phyloP scores from a whole-genome alignment of 2,329 filamentous ascomycete genomes.

The Claviceps pusilla region DNA sequence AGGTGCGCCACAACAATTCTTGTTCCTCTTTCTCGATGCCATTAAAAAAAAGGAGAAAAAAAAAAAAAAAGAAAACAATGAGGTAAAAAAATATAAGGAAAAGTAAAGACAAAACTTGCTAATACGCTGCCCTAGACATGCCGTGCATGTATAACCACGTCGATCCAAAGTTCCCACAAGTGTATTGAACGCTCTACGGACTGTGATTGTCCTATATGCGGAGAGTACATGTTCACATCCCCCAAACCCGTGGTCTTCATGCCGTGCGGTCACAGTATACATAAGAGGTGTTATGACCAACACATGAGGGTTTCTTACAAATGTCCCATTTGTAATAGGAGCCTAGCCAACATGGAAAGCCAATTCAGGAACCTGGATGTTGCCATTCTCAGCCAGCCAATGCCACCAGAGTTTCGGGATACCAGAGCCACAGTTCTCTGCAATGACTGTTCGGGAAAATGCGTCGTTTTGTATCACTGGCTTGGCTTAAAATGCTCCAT shows the following conservation, averaged over 20 bases:
- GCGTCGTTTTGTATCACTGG: constrained; percentile 83
- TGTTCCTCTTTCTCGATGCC: background rate
- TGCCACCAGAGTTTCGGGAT: constrained; percentile 70
- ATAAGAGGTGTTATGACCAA: constrained; percentile 74
- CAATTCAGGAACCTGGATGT: constrained; percentile 85
- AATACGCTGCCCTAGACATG: constrained; percentile 45
- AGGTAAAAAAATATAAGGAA: too few species aligned
- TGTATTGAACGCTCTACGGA: constrained; percentile 92
- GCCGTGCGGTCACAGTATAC: constrained; percentile 90
- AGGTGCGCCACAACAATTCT: constrained; percentile 38
- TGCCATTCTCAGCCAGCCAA: constrained; percentile 76
- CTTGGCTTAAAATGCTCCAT: constrained; percentile 76
- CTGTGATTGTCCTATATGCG: constrained; percentile 91
- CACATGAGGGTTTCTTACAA: constrained; percentile 86
- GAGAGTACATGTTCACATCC: constrained; percentile 91
- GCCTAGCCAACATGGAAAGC: constrained; percentile 91
- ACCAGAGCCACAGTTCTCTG: constrained; percentile 75
- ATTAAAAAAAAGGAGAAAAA: too few species aligned
- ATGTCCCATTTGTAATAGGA: constrained; percentile 92
- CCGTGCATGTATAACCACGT: constrained; percentile 85
- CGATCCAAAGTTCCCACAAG: constrained; percentile 69
- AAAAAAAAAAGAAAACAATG: too few species aligned
- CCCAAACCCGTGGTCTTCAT: constrained; percentile 81
- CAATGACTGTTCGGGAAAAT: constrained; percentile 87
- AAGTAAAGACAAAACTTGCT: background rate